Conservation (phyloP, 139 green algal species). For the Coelastrella sp. region DNA sequence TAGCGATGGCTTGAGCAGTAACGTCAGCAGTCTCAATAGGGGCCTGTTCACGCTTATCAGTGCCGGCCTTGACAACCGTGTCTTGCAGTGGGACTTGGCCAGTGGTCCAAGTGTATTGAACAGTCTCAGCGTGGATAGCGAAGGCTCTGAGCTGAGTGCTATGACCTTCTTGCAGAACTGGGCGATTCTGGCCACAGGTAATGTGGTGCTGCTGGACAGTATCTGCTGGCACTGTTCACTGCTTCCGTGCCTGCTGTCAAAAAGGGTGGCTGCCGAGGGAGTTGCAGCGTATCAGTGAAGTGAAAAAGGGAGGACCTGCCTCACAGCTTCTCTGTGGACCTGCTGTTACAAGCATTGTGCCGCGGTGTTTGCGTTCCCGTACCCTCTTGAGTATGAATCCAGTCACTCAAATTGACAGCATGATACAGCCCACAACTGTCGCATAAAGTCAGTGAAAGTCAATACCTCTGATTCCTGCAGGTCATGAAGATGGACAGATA, state of each 20-base stretch:
- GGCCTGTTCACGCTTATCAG: slow-evolving; percentile 17
- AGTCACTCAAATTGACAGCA: too few species aligned
- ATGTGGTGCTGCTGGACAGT: too few species aligned
- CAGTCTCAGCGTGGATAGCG: neutral
- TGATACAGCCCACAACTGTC: neutral
- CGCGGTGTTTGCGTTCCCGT: too few species aligned
- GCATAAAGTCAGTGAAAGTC: neutral
- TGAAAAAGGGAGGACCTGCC: too few species aligned
- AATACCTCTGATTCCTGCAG: neutral
- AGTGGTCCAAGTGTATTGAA: neutral
- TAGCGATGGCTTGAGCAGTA: neutral
- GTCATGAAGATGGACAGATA: slow-evolving; percentile 13
- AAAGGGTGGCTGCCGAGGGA: too few species aligned
- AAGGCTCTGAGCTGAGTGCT: slow-evolving; percentile 18
- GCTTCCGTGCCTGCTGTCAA: too few species aligned
- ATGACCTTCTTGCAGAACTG: slow-evolving; percentile 15
- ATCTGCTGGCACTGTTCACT: too few species aligned
- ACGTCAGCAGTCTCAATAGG: neutral
- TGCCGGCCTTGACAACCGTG: slow-evolving; percentile 9
- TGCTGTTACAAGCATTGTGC: too few species aligned
- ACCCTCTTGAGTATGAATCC: too few species aligned
- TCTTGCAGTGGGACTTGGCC: slow-evolving; percentile 32
- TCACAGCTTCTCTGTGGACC: too few species aligned
- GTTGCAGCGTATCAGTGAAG: too few species aligned
- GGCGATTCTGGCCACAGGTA: slow-evolving; percentile 23